These are phyloP conservation scores for Fistulinella prunicolor DNA, from an alignment of 768 basidiomycete genomes.

Conservation along the genomic window DNA sequence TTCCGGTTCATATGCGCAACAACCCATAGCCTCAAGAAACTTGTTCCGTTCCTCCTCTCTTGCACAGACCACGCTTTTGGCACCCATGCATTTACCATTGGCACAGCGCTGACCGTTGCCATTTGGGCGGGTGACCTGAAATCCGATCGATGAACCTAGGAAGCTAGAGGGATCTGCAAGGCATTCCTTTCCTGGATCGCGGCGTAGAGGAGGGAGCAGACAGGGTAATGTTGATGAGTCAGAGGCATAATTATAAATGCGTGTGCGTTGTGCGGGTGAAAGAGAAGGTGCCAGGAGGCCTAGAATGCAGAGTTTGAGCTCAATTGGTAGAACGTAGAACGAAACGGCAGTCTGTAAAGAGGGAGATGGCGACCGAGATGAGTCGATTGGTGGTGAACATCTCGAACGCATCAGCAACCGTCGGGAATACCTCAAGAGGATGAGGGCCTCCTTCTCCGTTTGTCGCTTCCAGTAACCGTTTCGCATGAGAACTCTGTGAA, in stretches of 20 bases:
- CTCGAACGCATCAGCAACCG: conserved; percentile 40
- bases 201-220: conserved; percentile 33
- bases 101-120: conserved; percentile 26
- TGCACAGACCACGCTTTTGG: conserved; percentile 36
- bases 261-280: conserved; percentile 53
- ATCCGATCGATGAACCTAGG: conserved; percentile 12
- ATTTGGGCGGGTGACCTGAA: conserved; percentile 3
- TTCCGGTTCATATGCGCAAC: conserved; percentile 45
- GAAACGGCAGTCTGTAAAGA: conserved; percentile 15
- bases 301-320: conserved; percentile 56
- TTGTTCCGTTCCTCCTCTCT: conserved; percentile 40
- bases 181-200: conserved; percentile 15
- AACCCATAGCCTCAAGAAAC: conserved; percentile 46
- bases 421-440: conserved; percentile 49
- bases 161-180: conserved; percentile 21
- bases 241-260: conserved; percentile 54
- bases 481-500: conserved; percentile 41
- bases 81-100: conserved; percentile 40
- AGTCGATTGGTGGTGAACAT: conserved; percentile 10
- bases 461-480: conserved; percentile 47
- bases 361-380: conserved; percentile 15
- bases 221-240: conserved; percentile 47
- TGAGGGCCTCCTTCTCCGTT: conserved; percentile 47
- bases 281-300: conserved; percentile 55
- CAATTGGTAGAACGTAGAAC: conserved; percentile 49